Evolutionary conservation across 805 yeast genomes (phyloP), one percentile per base, ranked within the genome.

Genomic region (Starmerella sirachaensis): DNA sequence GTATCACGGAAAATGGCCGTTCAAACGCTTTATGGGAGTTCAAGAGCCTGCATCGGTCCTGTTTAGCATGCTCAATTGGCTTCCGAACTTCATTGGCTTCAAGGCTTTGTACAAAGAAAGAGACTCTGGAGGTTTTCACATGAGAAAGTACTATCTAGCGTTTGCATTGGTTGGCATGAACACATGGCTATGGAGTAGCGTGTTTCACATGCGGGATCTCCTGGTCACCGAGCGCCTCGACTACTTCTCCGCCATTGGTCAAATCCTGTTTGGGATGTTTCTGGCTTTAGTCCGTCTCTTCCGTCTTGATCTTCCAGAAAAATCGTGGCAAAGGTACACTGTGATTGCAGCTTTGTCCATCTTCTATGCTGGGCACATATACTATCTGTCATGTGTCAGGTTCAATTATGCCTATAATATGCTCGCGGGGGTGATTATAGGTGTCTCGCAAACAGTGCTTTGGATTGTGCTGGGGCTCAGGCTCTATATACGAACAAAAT

Each of bases 1-100:
- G 57, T 91, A 83, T 60, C 95, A 91, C 58, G 98, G 98, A 0
- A 91, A 91, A 61, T 91, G 98, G 98, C 97, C 97, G 2, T 91
- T 91, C 52, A 45, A 64, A 13, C 66, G 98, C 34, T 53, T 80
- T 0, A 59, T 68, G n/a, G 93, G 93, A 0, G 63, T 79, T 10
- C 98, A 91, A 57, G 98, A 91, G 55, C 61, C 84, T 0, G 81
- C 77, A 18, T 78, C 93, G 11, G 75, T 80, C 1, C 16, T 84
- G 1, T 88, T 91, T 57, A 80, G 94, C n/a, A 50, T 80, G 5
- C 66, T 72, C 17, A 80, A 80, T 51, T 70, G 76, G 43, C 40
- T 74, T 11, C 82, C 88, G 2, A 88, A 83, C 53, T 71, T 39
- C 24, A 7, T 35, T 9, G 66, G 65, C 58, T 50, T 47, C 58